Percentiles rank a stretch among this genome's conserved stretches.
Evolutionary conservation across 140 eudicot species (phyloP).

Genomic region (Stevia rebaudiana): DNA sequence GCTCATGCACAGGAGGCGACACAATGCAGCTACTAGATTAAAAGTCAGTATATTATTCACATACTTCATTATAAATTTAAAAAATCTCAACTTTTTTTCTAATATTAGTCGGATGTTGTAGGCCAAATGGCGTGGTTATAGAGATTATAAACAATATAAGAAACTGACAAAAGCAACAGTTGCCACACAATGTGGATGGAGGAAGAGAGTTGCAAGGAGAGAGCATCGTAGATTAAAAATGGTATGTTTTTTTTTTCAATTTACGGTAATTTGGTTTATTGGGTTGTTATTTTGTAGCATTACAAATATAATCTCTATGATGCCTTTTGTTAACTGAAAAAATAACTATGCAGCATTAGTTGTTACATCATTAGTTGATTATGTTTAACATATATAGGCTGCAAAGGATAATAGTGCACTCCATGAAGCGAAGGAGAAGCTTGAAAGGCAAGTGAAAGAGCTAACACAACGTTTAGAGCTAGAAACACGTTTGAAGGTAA

Average conservation of each 20-base stretch:
- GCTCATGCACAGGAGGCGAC: constrained; percentile 43
- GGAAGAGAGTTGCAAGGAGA: constrained; percentile 64
- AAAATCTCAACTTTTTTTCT: not conserved
- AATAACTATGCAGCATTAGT: constrained; percentile 4
- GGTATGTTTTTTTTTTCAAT: constrained; percentile 41
- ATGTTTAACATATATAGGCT: constrained; percentile 45
- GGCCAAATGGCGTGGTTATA: constrained; percentile 89
- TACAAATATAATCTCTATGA: no score
- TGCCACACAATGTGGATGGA: constrained; percentile 90
- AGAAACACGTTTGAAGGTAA: constrained; percentile 82
- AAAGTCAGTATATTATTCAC: constrained; percentile 43
- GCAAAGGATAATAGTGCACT: constrained; percentile 84
- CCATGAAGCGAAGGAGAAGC: constrained; percentile 73
- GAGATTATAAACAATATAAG: constrained; percentile 52
- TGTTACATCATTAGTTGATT: constrained; percentile 10
- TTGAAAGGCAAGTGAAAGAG: constrained; percentile 82
- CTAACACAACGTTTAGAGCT: constrained; percentile 74
- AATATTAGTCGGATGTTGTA: constrained; percentile 39
- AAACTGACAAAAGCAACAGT: constrained; percentile 64
- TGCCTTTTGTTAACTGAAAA: no score
- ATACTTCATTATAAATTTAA: not conserved
- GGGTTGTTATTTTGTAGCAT: no score
- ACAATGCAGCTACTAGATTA: constrained; percentile 60
- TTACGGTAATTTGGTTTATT: no score
- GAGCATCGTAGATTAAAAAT: constrained; percentile 83